These are phyloP conservation scores for Saxophila tyrrhenica DNA, from an alignment of 495 filamentous ascomycete genomes.

Conservation along the genomic window DNA sequence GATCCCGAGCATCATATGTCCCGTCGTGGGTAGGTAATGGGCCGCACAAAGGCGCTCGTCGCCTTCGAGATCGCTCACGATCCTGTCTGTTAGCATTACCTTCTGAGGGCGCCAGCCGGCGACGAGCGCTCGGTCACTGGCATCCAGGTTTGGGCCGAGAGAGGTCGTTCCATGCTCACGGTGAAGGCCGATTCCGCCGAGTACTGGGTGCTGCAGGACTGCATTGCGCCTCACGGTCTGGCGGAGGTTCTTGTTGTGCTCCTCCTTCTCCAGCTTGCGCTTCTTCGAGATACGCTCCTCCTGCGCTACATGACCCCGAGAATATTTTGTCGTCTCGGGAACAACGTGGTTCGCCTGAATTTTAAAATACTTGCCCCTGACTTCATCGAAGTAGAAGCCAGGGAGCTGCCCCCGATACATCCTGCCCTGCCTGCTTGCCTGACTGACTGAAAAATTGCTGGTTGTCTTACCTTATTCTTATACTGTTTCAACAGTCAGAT, in stretches of 20 bases:
- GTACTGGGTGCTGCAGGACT: neutral
- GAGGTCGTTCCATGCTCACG: too few relatives aligned
- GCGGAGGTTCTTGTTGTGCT: neutral
- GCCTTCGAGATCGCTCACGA: too few relatives aligned
- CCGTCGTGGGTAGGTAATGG: neutral
- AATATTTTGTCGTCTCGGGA: slow-evolving; percentile 35
- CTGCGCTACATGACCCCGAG: slow-evolving; percentile 37
- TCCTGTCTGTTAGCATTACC: neutral
- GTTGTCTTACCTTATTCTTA: too few relatives aligned
- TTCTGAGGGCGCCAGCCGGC: neutral
- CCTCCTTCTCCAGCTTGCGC: slow-evolving; percentile 6
- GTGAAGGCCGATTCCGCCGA: neutral
- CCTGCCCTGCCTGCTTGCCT: slow-evolving; percentile 3
- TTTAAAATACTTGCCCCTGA: slow-evolving; percentile 49
- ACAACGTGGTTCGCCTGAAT: slow-evolving; percentile 41
- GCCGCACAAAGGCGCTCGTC: too few relatives aligned
- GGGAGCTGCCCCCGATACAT: slow-evolving; percentile 33
- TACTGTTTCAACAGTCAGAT: too few relatives aligned
- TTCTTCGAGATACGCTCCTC: slow-evolving; percentile 22
- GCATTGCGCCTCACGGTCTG: slow-evolving; percentile 9
- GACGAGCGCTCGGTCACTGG: neutral
- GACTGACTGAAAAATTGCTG: neutral
- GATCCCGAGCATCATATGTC: neutral
- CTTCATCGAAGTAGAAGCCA: slow-evolving; percentile 41
- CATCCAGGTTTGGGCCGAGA: too few relatives aligned